Evolutionary conservation across 176 grass and related monocot species (phyloP), one percentile per base, ranked within the genome.

Genomic region (Aegilops bicornis): DNA sequence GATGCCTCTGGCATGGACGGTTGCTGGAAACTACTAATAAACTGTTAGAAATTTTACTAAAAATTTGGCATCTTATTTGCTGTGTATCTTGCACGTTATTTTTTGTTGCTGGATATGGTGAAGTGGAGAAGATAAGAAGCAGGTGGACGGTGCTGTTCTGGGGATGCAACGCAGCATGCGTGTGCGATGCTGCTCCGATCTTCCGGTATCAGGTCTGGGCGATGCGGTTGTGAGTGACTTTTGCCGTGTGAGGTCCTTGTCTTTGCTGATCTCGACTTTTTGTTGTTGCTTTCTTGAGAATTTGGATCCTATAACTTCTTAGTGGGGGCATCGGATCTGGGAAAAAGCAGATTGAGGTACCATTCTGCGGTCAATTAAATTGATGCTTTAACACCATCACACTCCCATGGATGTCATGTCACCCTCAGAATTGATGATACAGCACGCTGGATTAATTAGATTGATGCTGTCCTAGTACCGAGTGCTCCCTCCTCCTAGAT

Each of bases 131-230:
- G 30, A 62, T 85, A 24, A 5, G 32, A 27, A 66, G 31, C 59
- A 42, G 87, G 82, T 80, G 68, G 66, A 14, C 37, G 37, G 29
- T 73, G 22, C 22, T 31, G 29, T 30, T 54, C 1, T 40, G 39
- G 71, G 64, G 20, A 79, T 54, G 54, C 66, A 83, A 84, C 63
- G 87, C 81, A 63, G 2, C 6, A 29, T 13, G 87, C 68, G 33
- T 75, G 76, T 67, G 70, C 43, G 43, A 67, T 76, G 20, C 10
- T 40, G 29, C 2, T 3, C 59, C 39, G 60, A 37, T 64, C 29
- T 27, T 79, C 13, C n/a, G 17, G 24, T 71, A 15, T 29, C 17
- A 4, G 32, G 19, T 37, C 22, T 62, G 54, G 80, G 19, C 59
- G 47, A 36, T 6, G 48, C 47, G 7, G 0, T 62, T 29, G 64